Percentiles rank a stretch among this genome's conserved stretches.
phyloP scores from a whole-genome alignment of 345 rosid species.

The Eucalyptus pauciflora region DNA sequence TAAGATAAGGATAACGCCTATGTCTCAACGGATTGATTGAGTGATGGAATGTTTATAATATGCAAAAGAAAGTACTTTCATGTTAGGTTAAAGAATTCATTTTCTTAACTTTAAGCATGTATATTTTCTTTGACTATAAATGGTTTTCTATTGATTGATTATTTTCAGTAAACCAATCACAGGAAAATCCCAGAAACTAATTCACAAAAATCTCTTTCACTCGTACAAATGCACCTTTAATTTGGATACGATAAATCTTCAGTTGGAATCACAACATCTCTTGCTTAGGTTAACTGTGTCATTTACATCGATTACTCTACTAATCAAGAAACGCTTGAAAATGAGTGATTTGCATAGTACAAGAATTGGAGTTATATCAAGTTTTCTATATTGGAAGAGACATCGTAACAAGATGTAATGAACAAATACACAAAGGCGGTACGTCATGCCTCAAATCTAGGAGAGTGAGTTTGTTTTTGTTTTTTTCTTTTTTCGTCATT shows the following conservation, averaged over 20 bases:
- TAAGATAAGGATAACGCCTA: neutral
- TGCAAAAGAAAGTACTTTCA: neutral
- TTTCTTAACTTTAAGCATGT: neutral
- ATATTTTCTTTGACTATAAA: accelerated
- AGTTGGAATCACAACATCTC: neutral
- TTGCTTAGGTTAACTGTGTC: neutral
- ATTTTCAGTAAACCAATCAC: neutral
- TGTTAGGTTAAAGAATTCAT: neutral
- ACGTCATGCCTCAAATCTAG: accelerated
- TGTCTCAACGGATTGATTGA: neutral
- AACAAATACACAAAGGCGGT: neutral
- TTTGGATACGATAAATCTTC: neutral
- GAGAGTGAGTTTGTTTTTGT: neutral
- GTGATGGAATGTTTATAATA: neutral
- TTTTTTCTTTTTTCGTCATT: accelerated
- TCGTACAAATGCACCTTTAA: neutral
- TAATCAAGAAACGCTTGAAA: neutral
- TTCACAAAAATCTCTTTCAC: neutral
- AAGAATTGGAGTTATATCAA: neutral
- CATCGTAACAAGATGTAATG: neutral
- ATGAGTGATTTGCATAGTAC: neutral
- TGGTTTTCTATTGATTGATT: neutral
- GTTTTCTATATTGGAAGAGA: neutral
- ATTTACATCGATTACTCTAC: neutral
- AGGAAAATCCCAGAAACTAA: neutral